A percentile compares a stretch with the other conserved stretches of the same genome.
Evolutionary conservation across 805 yeast genomes (phyloP).

Genomic region (Ogataea paraovalis): DNA sequence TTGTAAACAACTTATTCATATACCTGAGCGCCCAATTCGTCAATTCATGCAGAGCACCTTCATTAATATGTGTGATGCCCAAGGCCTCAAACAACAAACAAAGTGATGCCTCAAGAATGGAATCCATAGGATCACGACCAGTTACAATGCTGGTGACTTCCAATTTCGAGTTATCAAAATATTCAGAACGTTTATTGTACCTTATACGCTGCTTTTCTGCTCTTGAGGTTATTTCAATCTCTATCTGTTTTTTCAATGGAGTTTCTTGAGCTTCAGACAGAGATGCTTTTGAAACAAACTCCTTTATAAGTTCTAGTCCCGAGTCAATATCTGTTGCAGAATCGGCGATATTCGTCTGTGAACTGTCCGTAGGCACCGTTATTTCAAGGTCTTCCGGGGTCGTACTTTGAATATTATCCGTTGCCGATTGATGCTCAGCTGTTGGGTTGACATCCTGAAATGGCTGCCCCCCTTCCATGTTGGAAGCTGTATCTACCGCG

Average conservation of each 20-base stretch:
- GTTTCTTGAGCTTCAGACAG: neutral
- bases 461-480: no score
- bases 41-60: slow-evolving; percentile 37
- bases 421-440: no score
- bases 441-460: no score
- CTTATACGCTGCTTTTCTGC: slow-evolving; percentile 1
- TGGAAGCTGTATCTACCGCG: no score
- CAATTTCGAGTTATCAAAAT: neutral
- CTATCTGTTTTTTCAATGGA: neutral
- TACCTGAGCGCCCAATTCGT: slow-evolving; percentile 33
- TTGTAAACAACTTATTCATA: slow-evolving; percentile 35
- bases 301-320: neutral
- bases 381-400: no score
- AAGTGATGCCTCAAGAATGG: slow-evolving; percentile 31
- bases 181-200: neutral
- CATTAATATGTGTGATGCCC: slow-evolving; percentile 26
- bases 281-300: neutral
- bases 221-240: neutral
- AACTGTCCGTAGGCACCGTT: neutral
- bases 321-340: neutral
- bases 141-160: neutral
- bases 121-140: slow-evolving; percentile 29
- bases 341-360: neutral
- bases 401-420: no score
- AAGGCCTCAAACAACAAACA: slow-evolving; percentile 34